Base-by-base conservation (phyloP, 2,329 filamentous ascomycete species). In the Alternaria gansuensis region DNA sequence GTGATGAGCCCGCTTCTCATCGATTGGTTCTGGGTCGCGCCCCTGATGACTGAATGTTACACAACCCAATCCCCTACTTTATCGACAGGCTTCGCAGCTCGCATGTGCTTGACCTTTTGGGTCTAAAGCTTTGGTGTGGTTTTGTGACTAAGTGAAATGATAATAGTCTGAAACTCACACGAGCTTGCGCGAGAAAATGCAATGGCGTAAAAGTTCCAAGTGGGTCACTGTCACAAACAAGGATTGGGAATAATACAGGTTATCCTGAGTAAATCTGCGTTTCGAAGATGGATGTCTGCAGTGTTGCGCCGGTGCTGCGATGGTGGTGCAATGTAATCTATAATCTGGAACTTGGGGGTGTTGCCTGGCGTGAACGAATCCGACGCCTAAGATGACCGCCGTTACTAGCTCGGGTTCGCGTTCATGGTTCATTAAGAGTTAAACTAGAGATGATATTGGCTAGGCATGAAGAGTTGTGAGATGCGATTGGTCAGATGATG, bases 381-480 rank as follows among this genome's bases (percentile, higher is more conserved):
- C 31, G 31, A 23, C 13, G 44, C 23, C 29, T 36, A 48, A 33
- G 21, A 48, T 24, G 2, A 24, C 33, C 9, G 31, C 13, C n/a
- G 44, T 48, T 24, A 48, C 29, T 34, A 48, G 31, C 33, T 48
- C 31, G 44, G 44, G 23, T 34, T 48, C 44, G 44, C 21, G 17
- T 24, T 24, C 21, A 9, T 26, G 44, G 31, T 34, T 29, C 44
- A 33, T 21, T 48, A 48, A 31, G 31, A 48, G 31, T 13, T 23
- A 44, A 33, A 48, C 44, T 48, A 33, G 31, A 48, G 44, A 48
- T 48, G n/a, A n/a, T n/a, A 46, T 46, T 46, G 44, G 44, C 14
- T 23, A 29, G 34, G 9, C 13, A n/a, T 3, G 7, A 8, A 46
- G 17, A 34, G 21, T 28, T 23, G 29, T 33, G 0, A 7, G 11